Base-by-base conservation (phyloP, 192 early-diverging fungal species). In the Podila epigama region DNA sequence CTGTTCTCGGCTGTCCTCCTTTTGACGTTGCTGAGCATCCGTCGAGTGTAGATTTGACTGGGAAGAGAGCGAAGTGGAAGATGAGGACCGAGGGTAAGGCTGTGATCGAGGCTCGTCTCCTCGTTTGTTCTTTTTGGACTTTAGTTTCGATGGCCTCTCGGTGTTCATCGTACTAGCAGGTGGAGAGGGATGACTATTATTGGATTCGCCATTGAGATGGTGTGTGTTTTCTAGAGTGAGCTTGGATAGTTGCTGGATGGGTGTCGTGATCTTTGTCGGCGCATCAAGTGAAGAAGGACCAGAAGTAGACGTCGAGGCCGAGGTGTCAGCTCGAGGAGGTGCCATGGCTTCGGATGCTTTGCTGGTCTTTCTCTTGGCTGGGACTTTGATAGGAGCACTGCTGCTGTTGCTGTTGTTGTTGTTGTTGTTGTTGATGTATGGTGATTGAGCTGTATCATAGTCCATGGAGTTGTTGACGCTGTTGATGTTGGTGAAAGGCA, bases 221-320 rank as follows among this genome's bases (percentile, higher is more conserved):
- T 60, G 63, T 53, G 29, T 65, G 25, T 63, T 67, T 48, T 48
- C 44, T 28, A 82, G 55, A 4, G 75, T 79, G 33, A 82, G 73
- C 55, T 69, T 68, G 1, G 81, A 82, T 7, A 79, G 56, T 39
- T 82, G 65, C 22, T 68, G 73, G 51, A 77, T 68, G 15, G 64
- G 66, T 22, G 65, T 68, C 20, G 70, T 40, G 34, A 75, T 55
- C 40, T 68, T 77, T 37, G 40, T 52, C 1, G 71, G 60, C 16
- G 44, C 44, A 48, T 48, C 44, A 18, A 48, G n/a, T 48, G 44
- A 48, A 5, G 44, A 48, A 2, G 44, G 44, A 22, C 44, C 25
- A 15, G 44, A 22, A 48, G 44, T 35, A 44, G n/a, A n/a, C n/a
- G n/a, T n/a, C n/a, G n/a, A n/a, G n/a, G n/a, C n/a, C n/a, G n/a